Conservation (phyloP, 164 flowering plant genomes). For the Litsea cubeba region DNA sequence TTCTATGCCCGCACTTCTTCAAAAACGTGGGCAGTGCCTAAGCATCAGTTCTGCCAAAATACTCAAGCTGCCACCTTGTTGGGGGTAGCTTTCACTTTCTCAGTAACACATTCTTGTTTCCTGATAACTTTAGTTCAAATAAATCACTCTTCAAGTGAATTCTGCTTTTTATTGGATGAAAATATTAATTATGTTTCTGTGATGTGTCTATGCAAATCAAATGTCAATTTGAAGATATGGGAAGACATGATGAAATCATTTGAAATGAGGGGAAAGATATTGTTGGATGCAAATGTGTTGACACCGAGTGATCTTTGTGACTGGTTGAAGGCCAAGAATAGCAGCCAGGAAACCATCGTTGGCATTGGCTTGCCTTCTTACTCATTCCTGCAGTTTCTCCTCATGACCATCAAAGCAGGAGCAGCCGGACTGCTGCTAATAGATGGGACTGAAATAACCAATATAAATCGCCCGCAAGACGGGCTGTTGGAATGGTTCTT, state of each 20-base stretch:
- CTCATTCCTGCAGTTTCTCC: constrained; percentile 45
- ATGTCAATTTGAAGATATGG: constrained; percentile 55
- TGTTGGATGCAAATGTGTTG: constrained; percentile 53
- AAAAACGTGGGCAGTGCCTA: too few relatives aligned
- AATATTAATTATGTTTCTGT: not conserved
- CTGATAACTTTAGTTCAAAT: too few relatives aligned
- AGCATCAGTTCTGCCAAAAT: too few relatives aligned
- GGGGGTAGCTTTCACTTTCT: not conserved
- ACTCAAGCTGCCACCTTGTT: too few relatives aligned
- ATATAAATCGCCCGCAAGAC: constrained; percentile 73
- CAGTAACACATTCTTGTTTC: not conserved
- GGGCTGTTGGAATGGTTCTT: constrained; percentile 83
- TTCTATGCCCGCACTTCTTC: too few relatives aligned
- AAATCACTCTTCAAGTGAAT: not conserved
- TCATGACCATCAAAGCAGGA: constrained; percentile 62
- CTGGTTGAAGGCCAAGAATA: constrained; percentile 48
- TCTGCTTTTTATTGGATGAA: not conserved
- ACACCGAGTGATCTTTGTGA: constrained; percentile 51
- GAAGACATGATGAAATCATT: constrained; percentile 49
- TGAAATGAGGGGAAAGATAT: constrained; percentile 55
- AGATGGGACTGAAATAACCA: constrained; percentile 59
- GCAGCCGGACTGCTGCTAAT: constrained; percentile 51
- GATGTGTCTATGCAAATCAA: not conserved
- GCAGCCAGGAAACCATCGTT: constrained; percentile 38
- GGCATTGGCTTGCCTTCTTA: constrained; percentile 67